Evolutionary conservation across 768 basidiomycete species (phyloP).

Genomic region (Arthromyces matolae): DNA sequence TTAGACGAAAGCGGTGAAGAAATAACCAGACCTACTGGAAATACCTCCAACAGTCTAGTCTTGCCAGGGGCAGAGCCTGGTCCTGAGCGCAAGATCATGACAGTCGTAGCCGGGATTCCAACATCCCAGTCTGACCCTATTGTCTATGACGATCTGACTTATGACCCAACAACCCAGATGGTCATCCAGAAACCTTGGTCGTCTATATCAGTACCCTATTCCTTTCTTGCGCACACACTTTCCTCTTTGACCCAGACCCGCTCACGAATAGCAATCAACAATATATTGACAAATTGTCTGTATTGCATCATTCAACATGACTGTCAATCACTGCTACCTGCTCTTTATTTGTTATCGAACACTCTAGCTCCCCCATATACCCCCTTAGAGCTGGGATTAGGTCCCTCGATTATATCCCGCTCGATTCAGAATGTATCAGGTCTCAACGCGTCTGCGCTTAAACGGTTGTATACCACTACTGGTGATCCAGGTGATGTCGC

Average conservation of each 20-base stretch:
- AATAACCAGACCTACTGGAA: no score
- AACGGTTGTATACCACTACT: conserved; percentile 61
- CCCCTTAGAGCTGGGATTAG: conserved; percentile 66
- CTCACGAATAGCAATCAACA: conserved; percentile 67
- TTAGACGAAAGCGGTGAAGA: not conserved
- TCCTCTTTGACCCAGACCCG: conserved; percentile 59
- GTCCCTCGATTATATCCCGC: conserved; percentile 61
- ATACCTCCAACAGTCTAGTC: no score
- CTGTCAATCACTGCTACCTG: conserved; percentile 65
- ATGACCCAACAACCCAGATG: conserved; percentile 49
- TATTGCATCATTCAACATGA: conserved; percentile 64
- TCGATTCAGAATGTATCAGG: conserved; percentile 75
- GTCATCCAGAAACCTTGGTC: conserved; percentile 43
- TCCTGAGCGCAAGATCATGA: not conserved
- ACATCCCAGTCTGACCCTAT: not conserved
- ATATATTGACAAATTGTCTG: conserved; percentile 70
- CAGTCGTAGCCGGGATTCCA: conserved; percentile 1
- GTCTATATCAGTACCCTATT: conserved; percentile 52
- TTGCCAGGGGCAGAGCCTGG: not conserved
- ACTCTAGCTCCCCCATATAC: conserved; percentile 73
- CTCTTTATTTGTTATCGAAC: conserved; percentile 81
- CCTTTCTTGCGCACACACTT: conserved; percentile 66
- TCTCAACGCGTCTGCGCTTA: conserved; percentile 52
- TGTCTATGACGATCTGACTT: conserved; percentile 29
- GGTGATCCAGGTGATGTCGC: conserved; percentile 92